These are phyloP conservation scores for Cupressus sempervirens DNA, from an alignment of 75 land plant species.

Conservation along the genomic window DNA sequence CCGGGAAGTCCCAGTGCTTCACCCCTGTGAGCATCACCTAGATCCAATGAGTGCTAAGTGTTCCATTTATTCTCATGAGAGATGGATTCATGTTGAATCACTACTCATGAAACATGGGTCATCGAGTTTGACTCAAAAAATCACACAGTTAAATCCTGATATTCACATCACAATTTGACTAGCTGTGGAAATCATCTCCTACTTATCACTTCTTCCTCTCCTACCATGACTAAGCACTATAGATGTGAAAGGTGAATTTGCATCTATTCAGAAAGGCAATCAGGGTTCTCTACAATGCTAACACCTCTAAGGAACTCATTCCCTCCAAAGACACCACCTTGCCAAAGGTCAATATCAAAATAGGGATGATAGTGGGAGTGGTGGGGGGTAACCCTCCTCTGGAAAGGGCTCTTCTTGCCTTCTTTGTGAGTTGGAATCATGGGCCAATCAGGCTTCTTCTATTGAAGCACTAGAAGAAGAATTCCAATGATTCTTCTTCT, in stretches of 20 bases:
- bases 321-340: slow-evolving; percentile 56
- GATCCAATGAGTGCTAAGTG: no score
- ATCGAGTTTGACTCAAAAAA: no score
- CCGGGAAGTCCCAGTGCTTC: no score
- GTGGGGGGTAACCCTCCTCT: slow-evolving; percentile 43
- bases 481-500: slow-evolving; percentile 19
- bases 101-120: no score
- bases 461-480: slow-evolving; percentile 37
- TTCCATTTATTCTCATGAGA: no score
- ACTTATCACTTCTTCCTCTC: no score
- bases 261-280: slow-evolving; percentile 36
- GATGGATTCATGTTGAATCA: no score
- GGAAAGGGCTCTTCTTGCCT: slow-evolving; percentile 44
- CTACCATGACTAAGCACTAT: no score
- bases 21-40: no score
- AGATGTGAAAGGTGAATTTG: slow-evolving; percentile 17
- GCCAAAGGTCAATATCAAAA: slow-evolving; percentile 47
- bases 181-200: no score
- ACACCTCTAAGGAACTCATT: slow-evolving; percentile 60
- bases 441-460: slow-evolving; percentile 54
- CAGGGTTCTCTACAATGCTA: slow-evolving; percentile 64
- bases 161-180: no score
- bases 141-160: no score
- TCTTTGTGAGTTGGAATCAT: slow-evolving; percentile 60
- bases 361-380: slow-evolving; percentile 6